Evolutionary conservation across 2,329 filamentous ascomycete species (phyloP).

Genomic region (Paecilomyces niveus): DNA sequence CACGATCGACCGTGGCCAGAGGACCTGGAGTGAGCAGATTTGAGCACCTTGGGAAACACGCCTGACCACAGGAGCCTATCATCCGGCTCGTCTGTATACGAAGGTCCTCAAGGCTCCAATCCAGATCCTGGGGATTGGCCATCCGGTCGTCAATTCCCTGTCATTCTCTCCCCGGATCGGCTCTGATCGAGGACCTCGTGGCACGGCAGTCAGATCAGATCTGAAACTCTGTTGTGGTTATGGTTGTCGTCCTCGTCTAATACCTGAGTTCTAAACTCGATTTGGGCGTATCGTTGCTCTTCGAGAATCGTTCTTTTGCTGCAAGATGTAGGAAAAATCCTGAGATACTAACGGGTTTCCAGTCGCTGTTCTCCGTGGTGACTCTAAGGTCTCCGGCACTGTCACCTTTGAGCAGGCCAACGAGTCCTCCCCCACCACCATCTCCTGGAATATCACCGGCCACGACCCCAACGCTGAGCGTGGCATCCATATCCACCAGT

Average conservation of each 20-base stretch:
- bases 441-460: conserved; percentile 88
- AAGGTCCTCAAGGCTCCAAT: neutral
- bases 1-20: conserved; percentile 20
- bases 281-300: neutral
- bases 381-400: conserved; percentile 90
- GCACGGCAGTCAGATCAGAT: neutral
- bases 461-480: conserved; percentile 93
- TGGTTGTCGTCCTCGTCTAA: neutral
- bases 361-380: conserved; percentile 97
- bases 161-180: neutral
- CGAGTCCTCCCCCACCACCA: conserved; percentile 74
- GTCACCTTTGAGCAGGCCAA: conserved; percentile 89
- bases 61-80: conserved; percentile 1
- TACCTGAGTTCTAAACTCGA: neutral
- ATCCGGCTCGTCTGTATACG: conserved; percentile 11
- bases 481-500: conserved; percentile 98
- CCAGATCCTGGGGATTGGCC: neutral
- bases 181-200: neutral
- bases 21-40: conserved; percentile 36
- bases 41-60: conserved; percentile 32
- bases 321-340: conserved; percentile 6
- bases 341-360: conserved; percentile 15
- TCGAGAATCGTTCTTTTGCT: neutral
- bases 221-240: neutral
- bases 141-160: neutral